Conservation (phyloP, 2,329 filamentous ascomycete species). For the Epichloe sylvatica region DNA sequence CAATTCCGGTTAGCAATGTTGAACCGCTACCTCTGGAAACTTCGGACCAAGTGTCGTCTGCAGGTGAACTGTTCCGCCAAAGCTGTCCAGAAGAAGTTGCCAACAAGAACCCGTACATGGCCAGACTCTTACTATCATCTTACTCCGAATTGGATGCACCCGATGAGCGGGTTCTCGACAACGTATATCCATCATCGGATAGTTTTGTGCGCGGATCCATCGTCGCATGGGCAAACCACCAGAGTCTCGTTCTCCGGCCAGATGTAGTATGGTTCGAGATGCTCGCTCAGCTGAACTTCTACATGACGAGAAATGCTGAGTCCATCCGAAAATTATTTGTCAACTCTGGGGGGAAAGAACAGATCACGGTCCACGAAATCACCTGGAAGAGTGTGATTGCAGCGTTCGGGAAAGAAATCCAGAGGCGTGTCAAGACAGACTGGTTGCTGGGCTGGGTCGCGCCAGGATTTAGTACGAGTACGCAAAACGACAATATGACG, state of each 20-base stretch:
- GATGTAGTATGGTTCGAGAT: slow-evolving; percentile 44
- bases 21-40: slow-evolving; percentile 14
- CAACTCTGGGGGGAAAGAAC: slow-evolving; percentile 26
- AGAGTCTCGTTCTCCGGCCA: slow-evolving; percentile 35
- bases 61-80: slow-evolving; percentile 15
- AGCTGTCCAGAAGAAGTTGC: slow-evolving; percentile 22
- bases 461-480: slow-evolving; percentile 30
- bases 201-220: slow-evolving; percentile 32
- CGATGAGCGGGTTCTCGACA: slow-evolving; percentile 7
- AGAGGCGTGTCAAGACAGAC: slow-evolving; percentile 22
- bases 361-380: slow-evolving; percentile 19
- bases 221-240: slow-evolving; percentile 35
- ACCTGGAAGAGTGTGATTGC: slow-evolving; percentile 15
- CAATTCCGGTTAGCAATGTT: slow-evolving; percentile 14
- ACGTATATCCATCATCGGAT: slow-evolving; percentile 19
- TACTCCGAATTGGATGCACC: slow-evolving; percentile 11
- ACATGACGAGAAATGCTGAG: slow-evolving; percentile 33
- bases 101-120: slow-evolving; percentile 9
- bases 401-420: slow-evolving; percentile 26
- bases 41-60: slow-evolving; percentile 13
- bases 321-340: slow-evolving; percentile 32
- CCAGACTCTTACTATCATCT: slow-evolving; percentile 18
- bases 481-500: slow-evolving; percentile 23
- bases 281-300: slow-evolving; percentile 36
- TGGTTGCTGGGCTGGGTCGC: slow-evolving; percentile 30